Conservation (phyloP, 2,329 filamentous ascomycete species). For the Ophiobolus disseminans region DNA sequence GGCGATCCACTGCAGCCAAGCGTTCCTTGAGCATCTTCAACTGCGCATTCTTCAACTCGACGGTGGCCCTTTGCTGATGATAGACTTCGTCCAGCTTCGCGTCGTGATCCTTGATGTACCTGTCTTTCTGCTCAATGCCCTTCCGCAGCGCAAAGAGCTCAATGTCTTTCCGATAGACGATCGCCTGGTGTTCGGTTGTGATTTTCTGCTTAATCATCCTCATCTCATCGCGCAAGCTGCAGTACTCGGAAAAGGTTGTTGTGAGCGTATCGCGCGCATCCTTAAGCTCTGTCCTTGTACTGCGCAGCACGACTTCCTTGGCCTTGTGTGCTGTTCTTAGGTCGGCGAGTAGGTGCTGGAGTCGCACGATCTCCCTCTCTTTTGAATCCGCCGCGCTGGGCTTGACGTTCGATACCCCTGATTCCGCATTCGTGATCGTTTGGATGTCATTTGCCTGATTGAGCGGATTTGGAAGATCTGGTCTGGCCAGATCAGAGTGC, state of each 20-base stretch:
- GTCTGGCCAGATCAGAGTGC: slow-evolving; percentile 19
- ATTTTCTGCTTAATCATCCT: slow-evolving; percentile 40
- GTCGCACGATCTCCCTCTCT: slow-evolving; percentile 38
- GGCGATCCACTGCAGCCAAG: slow-evolving; percentile 33
- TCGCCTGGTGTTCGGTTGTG: slow-evolving; percentile 41
- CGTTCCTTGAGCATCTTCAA: slow-evolving; percentile 38
- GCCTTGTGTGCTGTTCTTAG: slow-evolving; percentile 34
- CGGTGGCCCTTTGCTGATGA: slow-evolving; percentile 32
- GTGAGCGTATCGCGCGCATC: slow-evolving; percentile 39
- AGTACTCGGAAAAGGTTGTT: slow-evolving; percentile 39
- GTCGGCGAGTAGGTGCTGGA: slow-evolving; percentile 34
- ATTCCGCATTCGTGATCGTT: not conserved
- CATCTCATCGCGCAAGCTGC: slow-evolving; percentile 38
- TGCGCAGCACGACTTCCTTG: slow-evolving; percentile 34
- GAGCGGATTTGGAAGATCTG: slow-evolving; percentile 14
- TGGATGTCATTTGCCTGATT: not conserved
- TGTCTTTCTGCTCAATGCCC: slow-evolving; percentile 45
- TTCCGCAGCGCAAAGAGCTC: slow-evolving; percentile 47
- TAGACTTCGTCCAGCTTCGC: slow-evolving; percentile 32
- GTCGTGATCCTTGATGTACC: slow-evolving; percentile 39
- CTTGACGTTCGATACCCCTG: slow-evolving; percentile 13
- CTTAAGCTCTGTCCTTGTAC: slow-evolving; percentile 33
- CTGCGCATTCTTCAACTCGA: slow-evolving; percentile 42
- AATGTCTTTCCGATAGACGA: slow-evolving; percentile 47
- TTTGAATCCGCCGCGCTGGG: slow-evolving; percentile 20